Evolutionary conservation across 2,329 filamentous ascomycete genomes (phyloP).

Genomic region (Aspergillus fischeri): DNA sequence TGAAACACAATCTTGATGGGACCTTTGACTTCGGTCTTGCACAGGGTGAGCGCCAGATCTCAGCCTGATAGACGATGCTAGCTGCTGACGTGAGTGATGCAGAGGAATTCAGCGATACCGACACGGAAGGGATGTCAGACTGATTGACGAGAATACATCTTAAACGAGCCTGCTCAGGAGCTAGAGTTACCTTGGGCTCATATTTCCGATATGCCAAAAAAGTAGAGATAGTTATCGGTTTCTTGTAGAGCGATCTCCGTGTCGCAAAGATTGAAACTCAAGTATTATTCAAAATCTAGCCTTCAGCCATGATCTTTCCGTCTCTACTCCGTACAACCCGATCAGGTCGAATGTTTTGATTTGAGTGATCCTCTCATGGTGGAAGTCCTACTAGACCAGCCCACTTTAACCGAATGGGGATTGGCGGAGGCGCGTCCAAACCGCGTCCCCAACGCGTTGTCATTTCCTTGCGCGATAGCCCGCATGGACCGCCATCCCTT

Average conservation of each 20-base stretch:
- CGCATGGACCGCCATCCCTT: constrained; percentile 9
- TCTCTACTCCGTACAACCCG: neutral
- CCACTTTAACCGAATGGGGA: constrained; percentile 16
- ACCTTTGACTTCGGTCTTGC: constrained; percentile 22
- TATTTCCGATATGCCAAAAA: too few relatives aligned
- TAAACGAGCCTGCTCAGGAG: neutral
- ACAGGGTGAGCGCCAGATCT: constrained; percentile 10
- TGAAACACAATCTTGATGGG: constrained; percentile 18
- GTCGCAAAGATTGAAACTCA: neutral
- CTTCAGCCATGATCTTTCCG: neutral
- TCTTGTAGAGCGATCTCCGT: neutral
- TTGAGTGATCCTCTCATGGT: neutral
- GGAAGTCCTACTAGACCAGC: constrained; percentile 5
- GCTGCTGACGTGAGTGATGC: constrained; percentile 7
- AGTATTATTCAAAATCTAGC: neutral
- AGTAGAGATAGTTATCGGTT: neutral
- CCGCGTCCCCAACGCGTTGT: constrained; percentile 20
- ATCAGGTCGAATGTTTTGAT: neutral
- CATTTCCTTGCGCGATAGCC: constrained; percentile 14
- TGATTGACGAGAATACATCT: neutral
- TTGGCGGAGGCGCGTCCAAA: constrained; percentile 20
- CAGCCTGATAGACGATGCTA: neutral
- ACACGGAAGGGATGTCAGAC: constrained; percentile 17
- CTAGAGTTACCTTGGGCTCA: neutral
- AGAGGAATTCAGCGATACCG: constrained; percentile 22